These are phyloP conservation scores for Drechslerella dactyloides DNA, from an alignment of 2,329 filamentous ascomycete species.

Conservation along the genomic window DNA sequence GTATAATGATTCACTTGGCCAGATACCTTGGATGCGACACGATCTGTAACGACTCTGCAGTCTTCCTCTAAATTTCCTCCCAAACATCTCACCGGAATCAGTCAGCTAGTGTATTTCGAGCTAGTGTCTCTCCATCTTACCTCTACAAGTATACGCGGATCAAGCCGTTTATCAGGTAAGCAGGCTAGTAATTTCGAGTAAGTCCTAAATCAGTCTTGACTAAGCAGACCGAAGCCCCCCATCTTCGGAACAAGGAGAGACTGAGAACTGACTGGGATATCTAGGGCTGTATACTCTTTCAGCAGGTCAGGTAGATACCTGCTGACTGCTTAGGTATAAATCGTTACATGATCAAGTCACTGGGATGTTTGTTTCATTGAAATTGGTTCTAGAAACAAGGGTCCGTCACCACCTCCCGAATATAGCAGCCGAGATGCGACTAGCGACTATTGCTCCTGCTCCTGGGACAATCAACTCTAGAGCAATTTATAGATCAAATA, in stretches of 20 bases:
- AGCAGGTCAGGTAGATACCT: too few species aligned
- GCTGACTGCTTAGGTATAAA: not conserved
- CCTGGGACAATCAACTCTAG: constrained; percentile 4
- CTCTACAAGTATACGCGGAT: too few species aligned
- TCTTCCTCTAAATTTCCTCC: constrained; percentile 29
- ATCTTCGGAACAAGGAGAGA: too few species aligned
- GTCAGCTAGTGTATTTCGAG: not conserved
- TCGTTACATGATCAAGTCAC: too few species aligned
- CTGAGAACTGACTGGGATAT: too few species aligned
- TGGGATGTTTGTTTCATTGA: constrained; percentile 9
- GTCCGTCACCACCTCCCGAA: constrained; percentile 26
- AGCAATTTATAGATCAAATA: not conserved
- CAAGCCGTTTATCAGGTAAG: too few species aligned
- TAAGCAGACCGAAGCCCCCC: too few species aligned
- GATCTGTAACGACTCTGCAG: constrained; percentile 39
- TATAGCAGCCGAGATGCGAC: constrained; percentile 15
- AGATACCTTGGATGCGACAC: constrained; percentile 24
- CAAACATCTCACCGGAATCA: not conserved
- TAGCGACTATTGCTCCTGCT: not conserved
- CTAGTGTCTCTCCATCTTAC: not conserved
- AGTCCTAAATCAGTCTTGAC: too few species aligned
- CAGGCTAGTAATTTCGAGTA: too few species aligned
- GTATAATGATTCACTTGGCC: constrained; percentile 13
- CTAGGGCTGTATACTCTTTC: too few species aligned
- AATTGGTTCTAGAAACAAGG: constrained; percentile 1